These are phyloP conservation scores for Suillus decipiens DNA, from an alignment of 768 basidiomycete species.

Conservation along the genomic window DNA sequence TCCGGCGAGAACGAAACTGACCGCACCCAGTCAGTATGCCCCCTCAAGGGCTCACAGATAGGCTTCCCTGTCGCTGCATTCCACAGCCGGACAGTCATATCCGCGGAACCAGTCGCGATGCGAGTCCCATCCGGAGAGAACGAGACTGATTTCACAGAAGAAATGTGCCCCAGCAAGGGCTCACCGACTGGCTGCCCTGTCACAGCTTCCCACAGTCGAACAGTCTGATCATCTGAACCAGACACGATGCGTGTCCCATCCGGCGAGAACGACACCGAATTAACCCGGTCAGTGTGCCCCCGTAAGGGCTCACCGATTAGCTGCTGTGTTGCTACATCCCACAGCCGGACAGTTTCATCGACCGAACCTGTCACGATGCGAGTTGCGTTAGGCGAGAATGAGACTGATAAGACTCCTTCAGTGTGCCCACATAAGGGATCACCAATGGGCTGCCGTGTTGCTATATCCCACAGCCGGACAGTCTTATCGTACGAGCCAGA, in stretches of 20 bases:
- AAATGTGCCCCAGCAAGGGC: too few relatives aligned
- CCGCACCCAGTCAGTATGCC: too few relatives aligned
- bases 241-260: conserved; percentile 11
- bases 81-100: too few relatives aligned
- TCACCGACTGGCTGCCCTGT: too few relatives aligned
- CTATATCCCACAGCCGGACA: conserved; percentile 6
- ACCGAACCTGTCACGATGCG: conserved; percentile 11
- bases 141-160: too few relatives aligned
- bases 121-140: too few relatives aligned
- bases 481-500: conserved; percentile 6
- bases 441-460: not conserved
- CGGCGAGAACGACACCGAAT: conserved; percentile 20
- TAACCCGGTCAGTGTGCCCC: conserved; percentile 17
- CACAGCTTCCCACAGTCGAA: too few relatives aligned
- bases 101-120: too few relatives aligned
- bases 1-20: too few relatives aligned
- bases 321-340: conserved; percentile 6
- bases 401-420: conserved; percentile 1
- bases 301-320: not conserved
- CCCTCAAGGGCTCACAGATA: too few relatives aligned
- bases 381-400: conserved; percentile 18
- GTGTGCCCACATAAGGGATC: conserved; percentile 10
- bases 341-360: conserved; percentile 10
- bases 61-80: too few relatives aligned
- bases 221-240: too few relatives aligned